Percentiles rank a stretch among this genome's conserved stretches.
Conservation (phyloP, 2,329 filamentous ascomycete genomes). For the Mycosphaerella arachidis region DNA sequence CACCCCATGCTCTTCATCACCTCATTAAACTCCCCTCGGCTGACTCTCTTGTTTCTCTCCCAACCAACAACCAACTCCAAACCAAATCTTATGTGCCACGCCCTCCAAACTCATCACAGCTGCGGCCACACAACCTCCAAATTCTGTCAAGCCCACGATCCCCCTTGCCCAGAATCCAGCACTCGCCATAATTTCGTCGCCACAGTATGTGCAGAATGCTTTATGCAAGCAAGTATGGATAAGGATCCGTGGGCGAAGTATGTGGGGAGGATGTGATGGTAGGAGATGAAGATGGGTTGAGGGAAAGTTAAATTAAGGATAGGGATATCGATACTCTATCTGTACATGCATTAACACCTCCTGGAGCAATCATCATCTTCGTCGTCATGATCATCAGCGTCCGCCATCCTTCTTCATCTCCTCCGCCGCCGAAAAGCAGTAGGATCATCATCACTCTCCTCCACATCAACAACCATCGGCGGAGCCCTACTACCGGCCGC, state of each 20-base stretch:
- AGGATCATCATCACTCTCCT: conserved; percentile 51
- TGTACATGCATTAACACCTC: neutral
- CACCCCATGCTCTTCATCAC: no score
- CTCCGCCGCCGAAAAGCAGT: conserved; percentile 50
- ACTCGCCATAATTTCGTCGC: neutral
- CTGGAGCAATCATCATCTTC: neutral
- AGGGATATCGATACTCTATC: neutral
- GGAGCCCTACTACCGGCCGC: conserved; percentile 9
- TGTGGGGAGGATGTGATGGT: neutral
- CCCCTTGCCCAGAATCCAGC: neutral
- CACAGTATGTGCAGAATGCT: neutral
- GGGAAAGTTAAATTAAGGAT: no score
- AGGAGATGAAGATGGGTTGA: no score
- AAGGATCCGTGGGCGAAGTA: neutral
- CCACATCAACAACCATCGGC: conserved; percentile 41
- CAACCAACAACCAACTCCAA: no score
- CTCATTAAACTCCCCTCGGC: no score
- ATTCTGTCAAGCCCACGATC: neutral
- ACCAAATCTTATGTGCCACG: neutral
- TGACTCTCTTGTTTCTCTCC: no score
- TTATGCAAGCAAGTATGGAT: neutral
- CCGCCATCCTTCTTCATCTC: neutral
- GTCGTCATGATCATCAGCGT: neutral
- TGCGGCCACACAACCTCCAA: neutral
- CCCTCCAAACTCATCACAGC: neutral